Percentiles rank a stretch among this genome's conserved stretches.
These are phyloP conservation scores for Neonectria neomacrospora DNA, from an alignment of 2,329 filamentous ascomycete species.

Conservation along the genomic window DNA sequence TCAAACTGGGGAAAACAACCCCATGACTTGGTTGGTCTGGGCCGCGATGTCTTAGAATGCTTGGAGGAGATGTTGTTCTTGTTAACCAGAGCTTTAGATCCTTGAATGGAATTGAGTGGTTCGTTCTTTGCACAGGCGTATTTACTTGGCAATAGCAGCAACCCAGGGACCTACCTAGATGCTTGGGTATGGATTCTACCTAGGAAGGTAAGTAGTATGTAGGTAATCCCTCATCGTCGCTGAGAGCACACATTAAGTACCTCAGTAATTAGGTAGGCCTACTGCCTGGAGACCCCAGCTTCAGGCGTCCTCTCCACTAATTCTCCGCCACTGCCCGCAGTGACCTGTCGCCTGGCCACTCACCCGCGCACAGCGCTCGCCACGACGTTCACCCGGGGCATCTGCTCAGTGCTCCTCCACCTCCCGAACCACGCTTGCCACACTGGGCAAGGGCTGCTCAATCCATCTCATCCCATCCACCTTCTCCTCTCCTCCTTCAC, in stretches of 20 bases:
- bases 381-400: slow-evolving; percentile 16
- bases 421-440: slow-evolving; percentile 15
- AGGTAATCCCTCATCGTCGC: slow-evolving; percentile 4
- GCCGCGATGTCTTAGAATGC: neutral
- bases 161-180: neutral
- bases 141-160: neutral
- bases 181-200: no score
- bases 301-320: slow-evolving; percentile 5
- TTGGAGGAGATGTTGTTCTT: neutral
- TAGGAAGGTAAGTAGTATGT: no score
- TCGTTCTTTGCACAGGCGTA: neutral
- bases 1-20: neutral
- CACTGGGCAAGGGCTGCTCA: slow-evolving; percentile 9
- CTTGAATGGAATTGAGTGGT: neutral
- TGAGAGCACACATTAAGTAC: no score
- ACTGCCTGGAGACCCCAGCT: slow-evolving; percentile 4
- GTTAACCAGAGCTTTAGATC: neutral
- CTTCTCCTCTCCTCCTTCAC: slow-evolving; percentile 21
- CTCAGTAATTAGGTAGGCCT: no score
- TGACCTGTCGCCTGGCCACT: neutral
- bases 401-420: slow-evolving; percentile 15
- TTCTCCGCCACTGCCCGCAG: neutral
- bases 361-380: neutral
- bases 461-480: slow-evolving; percentile 10
- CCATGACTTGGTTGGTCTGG: neutral